phyloP scores from a whole-genome alignment of 306 rosid genomes.

The Nissolia schottii region DNA sequence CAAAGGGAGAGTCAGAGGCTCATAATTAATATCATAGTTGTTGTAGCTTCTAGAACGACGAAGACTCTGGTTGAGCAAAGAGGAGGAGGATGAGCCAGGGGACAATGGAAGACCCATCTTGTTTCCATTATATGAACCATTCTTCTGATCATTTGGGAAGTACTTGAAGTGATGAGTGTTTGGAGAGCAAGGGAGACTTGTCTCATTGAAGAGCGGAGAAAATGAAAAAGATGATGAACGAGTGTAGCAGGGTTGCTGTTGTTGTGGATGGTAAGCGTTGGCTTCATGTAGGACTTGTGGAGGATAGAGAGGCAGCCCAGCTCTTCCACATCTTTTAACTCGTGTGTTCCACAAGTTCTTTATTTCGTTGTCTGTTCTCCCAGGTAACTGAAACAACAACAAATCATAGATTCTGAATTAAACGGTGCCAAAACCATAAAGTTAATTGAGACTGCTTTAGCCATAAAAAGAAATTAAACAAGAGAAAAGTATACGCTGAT shows the following conservation, averaged over 20 bases:
- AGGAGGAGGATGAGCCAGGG: slow-evolving; percentile 22
- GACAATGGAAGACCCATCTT: slow-evolving; percentile 29
- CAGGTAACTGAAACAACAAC: slow-evolving; percentile 66
- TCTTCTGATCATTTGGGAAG: slow-evolving; percentile 19
- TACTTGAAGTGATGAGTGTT: slow-evolving; percentile 13
- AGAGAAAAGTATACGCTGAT: no score
- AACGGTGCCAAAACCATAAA: not conserved
- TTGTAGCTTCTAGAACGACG: slow-evolving; percentile 13
- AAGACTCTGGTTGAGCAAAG: slow-evolving; percentile 16
- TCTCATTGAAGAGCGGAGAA: slow-evolving; percentile 21
- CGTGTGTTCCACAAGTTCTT: slow-evolving; percentile 80
- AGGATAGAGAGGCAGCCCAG: slow-evolving; percentile 63
- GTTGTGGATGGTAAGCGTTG: slow-evolving; percentile 14
- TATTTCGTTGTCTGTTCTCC: slow-evolving; percentile 77
- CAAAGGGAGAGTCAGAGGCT: not conserved
- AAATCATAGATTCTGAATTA: no score
- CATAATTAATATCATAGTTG: no score
- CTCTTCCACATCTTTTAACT: slow-evolving; percentile 57
- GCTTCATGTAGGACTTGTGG: slow-evolving; percentile 38
- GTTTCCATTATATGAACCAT: not conserved
- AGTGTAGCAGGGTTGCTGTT: slow-evolving; percentile 1
- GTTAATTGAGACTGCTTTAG: no score
- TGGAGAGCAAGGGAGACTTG: not conserved
- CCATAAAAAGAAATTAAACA: no score
- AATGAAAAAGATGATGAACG: slow-evolving; percentile 26